A percentile compares a stretch with the other conserved stretches of the same genome.
Evolutionary conservation across 257 asterid species (phyloP).

Genomic region (Mitragyna speciosa): DNA sequence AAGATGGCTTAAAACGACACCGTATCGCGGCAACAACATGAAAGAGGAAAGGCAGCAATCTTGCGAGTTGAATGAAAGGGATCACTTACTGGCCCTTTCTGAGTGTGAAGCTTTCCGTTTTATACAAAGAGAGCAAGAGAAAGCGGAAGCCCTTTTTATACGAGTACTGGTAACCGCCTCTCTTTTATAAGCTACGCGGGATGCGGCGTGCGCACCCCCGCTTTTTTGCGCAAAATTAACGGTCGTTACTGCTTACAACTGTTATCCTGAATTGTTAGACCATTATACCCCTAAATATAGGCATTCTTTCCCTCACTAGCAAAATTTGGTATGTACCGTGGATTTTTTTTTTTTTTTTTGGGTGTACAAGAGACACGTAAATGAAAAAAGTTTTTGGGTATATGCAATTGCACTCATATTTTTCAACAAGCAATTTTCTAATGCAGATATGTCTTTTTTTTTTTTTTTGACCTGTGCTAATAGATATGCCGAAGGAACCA

Average conservation of each 20-base stretch:
- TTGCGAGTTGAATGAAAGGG: not conserved
- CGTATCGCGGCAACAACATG: not conserved
- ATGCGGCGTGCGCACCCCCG: not conserved
- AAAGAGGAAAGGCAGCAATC: constrained; percentile 4
- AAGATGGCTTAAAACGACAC: not conserved
- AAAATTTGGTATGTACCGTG: too few species aligned
- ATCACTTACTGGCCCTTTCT: too few species aligned
- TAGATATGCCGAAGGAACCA: too few species aligned
- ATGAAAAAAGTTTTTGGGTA: too few species aligned
- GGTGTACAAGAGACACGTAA: too few species aligned
- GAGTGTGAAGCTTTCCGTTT: constrained; percentile 24
- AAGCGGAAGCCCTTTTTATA: not conserved
- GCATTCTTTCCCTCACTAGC: too few species aligned
- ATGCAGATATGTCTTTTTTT: too few species aligned
- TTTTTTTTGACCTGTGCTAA: too few species aligned
- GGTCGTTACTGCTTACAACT: too few species aligned
- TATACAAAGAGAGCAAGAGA: constrained; percentile 12
- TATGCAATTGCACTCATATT: too few species aligned
- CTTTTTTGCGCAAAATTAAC: not conserved
- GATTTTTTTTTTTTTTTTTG: too few species aligned
- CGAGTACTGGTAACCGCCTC: not conserved
- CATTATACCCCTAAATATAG: not conserved
- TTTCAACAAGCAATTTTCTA: too few species aligned
- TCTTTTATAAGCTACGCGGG: not conserved
- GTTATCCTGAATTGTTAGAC: not conserved